Conservation (phyloP, 768 basidiomycete genomes). For the Astraeus odoratus region DNA sequence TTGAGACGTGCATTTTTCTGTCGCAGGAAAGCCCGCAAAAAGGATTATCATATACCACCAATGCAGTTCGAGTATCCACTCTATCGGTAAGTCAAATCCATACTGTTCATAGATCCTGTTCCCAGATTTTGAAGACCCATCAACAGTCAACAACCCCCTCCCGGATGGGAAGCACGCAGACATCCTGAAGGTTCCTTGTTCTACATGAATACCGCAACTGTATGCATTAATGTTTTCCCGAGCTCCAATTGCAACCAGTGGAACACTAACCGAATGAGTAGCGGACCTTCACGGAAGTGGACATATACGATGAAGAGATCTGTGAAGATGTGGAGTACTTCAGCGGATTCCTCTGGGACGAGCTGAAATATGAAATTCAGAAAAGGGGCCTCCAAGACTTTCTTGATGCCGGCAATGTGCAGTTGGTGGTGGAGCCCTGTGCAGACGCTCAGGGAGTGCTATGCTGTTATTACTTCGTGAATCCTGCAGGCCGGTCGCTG, state of each 20-base stretch:
- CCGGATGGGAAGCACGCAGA: slow-evolving; percentile 39
- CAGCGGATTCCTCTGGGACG: slow-evolving; percentile 12
- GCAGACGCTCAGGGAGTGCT: slow-evolving; percentile 10
- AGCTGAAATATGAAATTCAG: slow-evolving; percentile 14
- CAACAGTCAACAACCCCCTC: slow-evolving; percentile 12
- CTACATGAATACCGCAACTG: slow-evolving; percentile 42
- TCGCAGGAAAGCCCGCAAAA: slow-evolving; percentile 1
- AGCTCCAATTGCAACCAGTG: slow-evolving; percentile 10
- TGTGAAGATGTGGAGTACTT: slow-evolving; percentile 31
- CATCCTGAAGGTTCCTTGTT: slow-evolving; percentile 63
- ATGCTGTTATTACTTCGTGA: slow-evolving; percentile 47
- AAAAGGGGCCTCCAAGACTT: slow-evolving; percentile 8
- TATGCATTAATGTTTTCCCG: slow-evolving; percentile 18
- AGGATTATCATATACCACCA: slow-evolving; percentile 8
- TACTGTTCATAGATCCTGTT: neutral
- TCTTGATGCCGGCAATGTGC: slow-evolving; percentile 27
- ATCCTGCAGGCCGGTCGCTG: slow-evolving; percentile 38
- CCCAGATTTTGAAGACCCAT: neutral
- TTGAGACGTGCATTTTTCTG: slow-evolving; percentile 3
- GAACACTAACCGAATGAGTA: too few species aligned
- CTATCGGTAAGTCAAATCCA: neutral
- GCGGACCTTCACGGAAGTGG: slow-evolving; percentile 50
- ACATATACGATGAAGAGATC: slow-evolving; percentile 37
- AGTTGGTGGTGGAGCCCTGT: slow-evolving; percentile 41
- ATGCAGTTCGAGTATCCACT: slow-evolving; percentile 15